These are phyloP conservation scores for Trichophyton simii DNA, from an alignment of 2,329 filamentous ascomycete genomes.

Conservation along the genomic window DNA sequence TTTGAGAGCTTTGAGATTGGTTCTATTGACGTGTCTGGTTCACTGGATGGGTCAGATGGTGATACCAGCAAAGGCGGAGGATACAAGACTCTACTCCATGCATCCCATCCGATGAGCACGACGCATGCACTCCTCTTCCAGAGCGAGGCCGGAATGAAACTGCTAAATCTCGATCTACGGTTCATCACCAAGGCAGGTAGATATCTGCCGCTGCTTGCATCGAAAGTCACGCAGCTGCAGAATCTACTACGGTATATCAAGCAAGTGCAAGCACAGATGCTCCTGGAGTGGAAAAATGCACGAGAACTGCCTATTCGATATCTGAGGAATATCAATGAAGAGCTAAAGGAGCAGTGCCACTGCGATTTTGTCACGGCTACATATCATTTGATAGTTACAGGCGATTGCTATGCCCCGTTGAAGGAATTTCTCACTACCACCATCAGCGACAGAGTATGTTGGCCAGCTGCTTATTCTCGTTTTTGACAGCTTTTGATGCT, in stretches of 20 bases:
- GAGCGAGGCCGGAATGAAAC: slow-evolving; percentile 25
- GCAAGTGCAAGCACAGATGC: slow-evolving; percentile 67
- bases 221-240: slow-evolving; percentile 75
- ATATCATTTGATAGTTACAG: slow-evolving; percentile 74
- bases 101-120: slow-evolving; percentile 60
- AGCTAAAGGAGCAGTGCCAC: slow-evolving; percentile 52
- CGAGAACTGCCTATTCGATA: slow-evolving; percentile 70
- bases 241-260: slow-evolving; percentile 75
- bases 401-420: slow-evolving; percentile 61
- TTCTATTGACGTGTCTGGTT: slow-evolving; percentile 30
- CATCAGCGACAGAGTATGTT: slow-evolving; percentile 59
- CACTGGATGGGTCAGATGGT: not conserved
- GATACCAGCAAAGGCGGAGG: slow-evolving; percentile 27
- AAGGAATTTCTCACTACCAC: slow-evolving; percentile 83
- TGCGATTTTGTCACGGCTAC: slow-evolving; percentile 61
- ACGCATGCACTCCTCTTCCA: slow-evolving; percentile 59
- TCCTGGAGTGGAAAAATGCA: slow-evolving; percentile 69
- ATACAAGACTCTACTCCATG: slow-evolving; percentile 44
- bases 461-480: not conserved
- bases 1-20: slow-evolving; percentile 79
- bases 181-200: slow-evolving; percentile 64
- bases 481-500: too few species aligned
- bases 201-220: slow-evolving; percentile 71
- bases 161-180: slow-evolving; percentile 70
- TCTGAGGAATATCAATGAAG: slow-evolving; percentile 62